Conservation (phyloP, 2,329 filamentous ascomycete genomes). For the Furcasterigmium sp. region DNA sequence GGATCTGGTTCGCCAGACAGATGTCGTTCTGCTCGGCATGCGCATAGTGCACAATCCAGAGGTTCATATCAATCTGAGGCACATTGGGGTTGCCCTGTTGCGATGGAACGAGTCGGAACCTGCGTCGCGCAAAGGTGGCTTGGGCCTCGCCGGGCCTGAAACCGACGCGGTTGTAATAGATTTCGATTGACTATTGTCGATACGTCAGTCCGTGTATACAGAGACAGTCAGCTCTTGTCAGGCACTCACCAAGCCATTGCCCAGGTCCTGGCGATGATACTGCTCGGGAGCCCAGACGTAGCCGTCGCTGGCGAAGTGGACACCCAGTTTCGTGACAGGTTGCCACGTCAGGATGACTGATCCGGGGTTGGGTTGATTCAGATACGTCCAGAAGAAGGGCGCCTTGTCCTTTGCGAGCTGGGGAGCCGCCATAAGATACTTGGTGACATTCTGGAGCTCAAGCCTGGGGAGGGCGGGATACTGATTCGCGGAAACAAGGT, state of each 20-base stretch:
- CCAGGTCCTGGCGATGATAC: slow-evolving; percentile 67
- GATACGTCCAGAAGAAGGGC: slow-evolving; percentile 89
- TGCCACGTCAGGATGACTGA: slow-evolving; percentile 87
- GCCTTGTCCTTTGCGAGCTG: slow-evolving; percentile 79
- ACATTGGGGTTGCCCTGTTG: slow-evolving; percentile 65
- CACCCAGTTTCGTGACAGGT: slow-evolving; percentile 63
- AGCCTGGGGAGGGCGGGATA: slow-evolving; percentile 71
- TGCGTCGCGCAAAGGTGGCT: slow-evolving; percentile 72
- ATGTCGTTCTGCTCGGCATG: slow-evolving; percentile 69
- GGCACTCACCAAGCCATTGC: slow-evolving; percentile 50
- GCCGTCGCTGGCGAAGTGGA: slow-evolving; percentile 82
- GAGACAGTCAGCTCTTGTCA: slow-evolving; percentile 2
- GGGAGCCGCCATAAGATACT: slow-evolving; percentile 78
- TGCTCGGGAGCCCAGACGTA: slow-evolving; percentile 85
- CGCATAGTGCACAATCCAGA: slow-evolving; percentile 91
- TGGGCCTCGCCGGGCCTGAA: slow-evolving; percentile 72
- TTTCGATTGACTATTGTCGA: slow-evolving; percentile 68
- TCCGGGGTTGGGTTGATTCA: slow-evolving; percentile 76
- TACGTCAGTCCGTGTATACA: neutral
- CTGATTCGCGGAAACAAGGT: slow-evolving; percentile 78
- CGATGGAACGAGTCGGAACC: slow-evolving; percentile 76
- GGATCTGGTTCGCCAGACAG: slow-evolving; percentile 63
- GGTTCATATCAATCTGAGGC: slow-evolving; percentile 68
- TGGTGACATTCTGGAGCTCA: slow-evolving; percentile 70
- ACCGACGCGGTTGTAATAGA: slow-evolving; percentile 76